Base-by-base conservation (phyloP, 768 basidiomycete genomes). In the Tephrocybe sp. region DNA sequence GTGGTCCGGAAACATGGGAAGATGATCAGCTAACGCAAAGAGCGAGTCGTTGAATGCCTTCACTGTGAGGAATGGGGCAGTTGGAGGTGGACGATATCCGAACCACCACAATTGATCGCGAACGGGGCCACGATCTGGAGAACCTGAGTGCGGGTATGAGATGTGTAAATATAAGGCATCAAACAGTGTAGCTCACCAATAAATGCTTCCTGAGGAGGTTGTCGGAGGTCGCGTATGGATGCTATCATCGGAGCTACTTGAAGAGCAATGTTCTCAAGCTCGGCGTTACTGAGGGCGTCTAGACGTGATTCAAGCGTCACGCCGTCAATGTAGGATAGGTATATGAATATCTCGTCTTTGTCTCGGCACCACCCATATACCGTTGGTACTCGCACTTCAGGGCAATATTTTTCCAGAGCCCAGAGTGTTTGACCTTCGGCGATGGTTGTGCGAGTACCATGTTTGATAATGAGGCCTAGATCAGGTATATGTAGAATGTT, bases 241-340 rank as follows among this genome's bases (percentile, higher is more conserved):
- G 25, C 26, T 45, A 45, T 45, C 43, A 45, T 45, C n/a, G 43
- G 43, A 45, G 43, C 43, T 45, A 45, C 17, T 30, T 45, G 43
- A 45, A 11, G 4, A 45, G 26, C 43, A 18, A 45, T 32, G 11
- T 30, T 26, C 8, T 45, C 20, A 20, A 45, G 43, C 43, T 45
- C 43, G 15, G 28, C 17, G 43, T 45, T n/a, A 17, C 43, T 45
- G 28, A 45, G 25, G 26, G 25, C 20, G 5, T 45, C 43, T 45
- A 45, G 12, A 28, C 43, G 43, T 32, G 25, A 32, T 7, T 36
- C 14, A 36, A 36, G 34, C 6, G 34, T 7, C 34, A 36, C 34
- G 34, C 34, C 34, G 14, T 36, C 34, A 36, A 36, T 36, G 15
- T 36, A 36, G 15, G 15, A 36, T 5, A 36, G 34, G 15, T 36